Evolutionary conservation across 2,329 filamentous ascomycete genomes (phyloP), one percentile per base, ranked within the genome.

Genomic region (Ceratocystis cacaofunesta): DNA sequence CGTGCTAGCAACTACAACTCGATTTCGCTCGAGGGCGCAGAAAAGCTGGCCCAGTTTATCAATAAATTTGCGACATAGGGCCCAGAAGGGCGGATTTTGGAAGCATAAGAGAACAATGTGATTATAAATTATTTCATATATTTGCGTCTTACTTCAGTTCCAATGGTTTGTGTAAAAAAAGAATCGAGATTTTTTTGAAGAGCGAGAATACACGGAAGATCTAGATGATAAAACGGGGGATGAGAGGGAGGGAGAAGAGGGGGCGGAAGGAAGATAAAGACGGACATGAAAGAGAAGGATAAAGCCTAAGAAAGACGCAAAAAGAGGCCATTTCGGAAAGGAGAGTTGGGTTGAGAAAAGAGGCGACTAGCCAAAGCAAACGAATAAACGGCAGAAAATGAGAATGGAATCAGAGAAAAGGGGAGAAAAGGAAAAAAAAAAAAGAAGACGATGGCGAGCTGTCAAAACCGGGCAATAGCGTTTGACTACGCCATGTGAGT

Each of bases 1-100:
- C 83, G 92, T 15, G 87, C 87, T 22, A 88, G 84, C 75, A 96
- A 94, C 74, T 97, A 96, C 77, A 96, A 96, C 76, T 88, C 89
- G 1, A 86, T 96, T 52, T 75, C 87, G 0, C 72, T 87, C 0
- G 81, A 83, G 50, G 86, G 83, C 0, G 86, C 84, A 0, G 78
- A 88, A 75, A 87, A 87, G 74, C 78, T 92, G 58, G 85, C 82
- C 60, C 75, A 76, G 32, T 90, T 88, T 68, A 80, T 91, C 63
- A 71, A 76, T 10, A 72, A 74, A 0, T 85, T 84, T 73, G 81
- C 82, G 25, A 36, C 62, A 22, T 68, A 57, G n/a, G 6, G 46
- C 46, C 15, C 46, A 48, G 46, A 48, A 48, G 5, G 1, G 6
- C 17, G 2, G 46, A 48, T 7, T 62, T 19, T 17, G n/a, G 48